Evolutionary conservation across 1,284 basidiomycete genomes (phyloP).

Genomic region (Cyathus olla): DNA sequence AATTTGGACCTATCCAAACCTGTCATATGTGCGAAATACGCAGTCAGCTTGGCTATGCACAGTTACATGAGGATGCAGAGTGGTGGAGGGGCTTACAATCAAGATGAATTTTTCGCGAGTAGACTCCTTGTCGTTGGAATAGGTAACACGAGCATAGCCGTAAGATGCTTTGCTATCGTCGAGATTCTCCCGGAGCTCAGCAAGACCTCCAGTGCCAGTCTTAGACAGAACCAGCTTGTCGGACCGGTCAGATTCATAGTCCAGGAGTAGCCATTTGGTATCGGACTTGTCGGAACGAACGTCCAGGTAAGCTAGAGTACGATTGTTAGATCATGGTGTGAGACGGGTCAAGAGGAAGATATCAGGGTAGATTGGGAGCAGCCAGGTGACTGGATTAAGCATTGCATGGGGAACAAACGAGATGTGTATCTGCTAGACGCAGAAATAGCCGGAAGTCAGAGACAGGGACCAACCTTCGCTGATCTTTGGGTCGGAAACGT

Average conservation of each 20-base stretch:
- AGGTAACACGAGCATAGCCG: slow-evolving; percentile 86
- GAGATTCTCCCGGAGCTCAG: slow-evolving; percentile 81
- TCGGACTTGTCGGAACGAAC: slow-evolving; percentile 86
- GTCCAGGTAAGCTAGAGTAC: slow-evolving; percentile 81
- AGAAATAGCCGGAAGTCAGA: too few species aligned
- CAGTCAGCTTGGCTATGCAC: too few species aligned
- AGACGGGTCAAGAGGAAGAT: too few species aligned
- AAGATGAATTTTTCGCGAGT: slow-evolving; percentile 92
- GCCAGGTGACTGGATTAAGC: too few species aligned
- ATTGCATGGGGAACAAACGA: too few species aligned
- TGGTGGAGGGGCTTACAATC: slow-evolving; percentile 57
- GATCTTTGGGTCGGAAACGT: slow-evolving; percentile 84
- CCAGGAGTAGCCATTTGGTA: slow-evolving; percentile 88
- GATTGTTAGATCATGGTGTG: slow-evolving; percentile 15
- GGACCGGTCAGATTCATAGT: slow-evolving; percentile 89
- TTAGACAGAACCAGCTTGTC: slow-evolving; percentile 84
- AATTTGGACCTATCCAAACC: slow-evolving; percentile 87
- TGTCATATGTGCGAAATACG: slow-evolving; percentile 16
- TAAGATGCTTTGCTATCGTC: slow-evolving; percentile 84
- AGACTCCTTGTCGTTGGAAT: slow-evolving; percentile 89
- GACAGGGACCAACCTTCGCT: slow-evolving; percentile 66
- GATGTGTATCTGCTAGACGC: too few species aligned
- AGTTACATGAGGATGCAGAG: slow-evolving; percentile 8
- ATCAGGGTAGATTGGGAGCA: neutral
- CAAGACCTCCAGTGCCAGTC: slow-evolving; percentile 84